These are phyloP conservation scores for Vanilla planifolia DNA, from an alignment of 106 monocot species.

Conservation along the genomic window DNA sequence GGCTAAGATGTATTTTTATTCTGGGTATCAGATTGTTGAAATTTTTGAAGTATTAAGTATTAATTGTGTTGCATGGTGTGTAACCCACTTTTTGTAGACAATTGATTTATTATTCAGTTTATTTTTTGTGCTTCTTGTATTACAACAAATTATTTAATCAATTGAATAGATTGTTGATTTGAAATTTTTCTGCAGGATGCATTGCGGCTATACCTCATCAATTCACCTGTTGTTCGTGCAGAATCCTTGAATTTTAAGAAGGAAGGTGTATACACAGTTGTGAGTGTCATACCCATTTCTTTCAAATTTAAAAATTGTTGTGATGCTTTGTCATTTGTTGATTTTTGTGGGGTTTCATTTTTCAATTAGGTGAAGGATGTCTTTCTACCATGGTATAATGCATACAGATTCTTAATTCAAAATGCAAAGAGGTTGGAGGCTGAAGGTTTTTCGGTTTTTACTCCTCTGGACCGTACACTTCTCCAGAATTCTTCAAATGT, in stretches of 20 bases:
- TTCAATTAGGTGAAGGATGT: slow-evolving; percentile 93
- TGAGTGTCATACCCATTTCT: slow-evolving; percentile 31
- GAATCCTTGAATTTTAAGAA: slow-evolving; percentile 89
- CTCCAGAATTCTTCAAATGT: slow-evolving; percentile 82
- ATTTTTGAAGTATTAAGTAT: too few relatives aligned
- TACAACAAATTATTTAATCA: too few relatives aligned
- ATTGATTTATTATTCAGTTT: too few relatives aligned
- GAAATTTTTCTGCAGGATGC: slow-evolving; percentile 79
- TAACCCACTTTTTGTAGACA: too few relatives aligned
- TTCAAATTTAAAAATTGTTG: neutral
- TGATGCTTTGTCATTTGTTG: neutral
- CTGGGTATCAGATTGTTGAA: too few relatives aligned
- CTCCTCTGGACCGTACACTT: slow-evolving; percentile 37
- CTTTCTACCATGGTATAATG: slow-evolving; percentile 99
- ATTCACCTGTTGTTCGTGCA: slow-evolving; percentile 95
- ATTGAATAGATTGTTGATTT: too few relatives aligned
- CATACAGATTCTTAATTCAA: slow-evolving; percentile 95
- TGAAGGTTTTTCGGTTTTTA: slow-evolving; percentile 67
- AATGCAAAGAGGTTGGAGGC: slow-evolving; percentile 90
- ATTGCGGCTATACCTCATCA: slow-evolving; percentile 82
- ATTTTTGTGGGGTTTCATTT: neutral
- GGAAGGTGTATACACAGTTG: slow-evolving; percentile 86
- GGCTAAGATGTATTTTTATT: too few relatives aligned
- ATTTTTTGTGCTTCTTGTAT: too few relatives aligned
- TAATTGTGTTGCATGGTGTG: too few relatives aligned